Conservation (phyloP, 306 rosid genomes). For the Dalbergia oliveri region DNA sequence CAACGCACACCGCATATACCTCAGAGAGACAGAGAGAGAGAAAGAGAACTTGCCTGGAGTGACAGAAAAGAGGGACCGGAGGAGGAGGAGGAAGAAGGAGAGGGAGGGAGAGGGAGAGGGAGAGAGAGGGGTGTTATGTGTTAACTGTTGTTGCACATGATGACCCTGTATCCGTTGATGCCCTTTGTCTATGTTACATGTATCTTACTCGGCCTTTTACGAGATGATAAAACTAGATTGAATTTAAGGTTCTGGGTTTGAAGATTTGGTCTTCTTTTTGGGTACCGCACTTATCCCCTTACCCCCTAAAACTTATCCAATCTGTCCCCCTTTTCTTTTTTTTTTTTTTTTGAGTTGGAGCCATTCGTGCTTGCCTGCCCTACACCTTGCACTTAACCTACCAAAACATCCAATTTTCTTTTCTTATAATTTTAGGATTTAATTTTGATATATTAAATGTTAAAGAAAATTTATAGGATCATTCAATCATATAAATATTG, state of each 20-base stretch:
- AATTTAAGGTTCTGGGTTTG: slow-evolving; percentile 26
- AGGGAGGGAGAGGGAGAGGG: background rate
- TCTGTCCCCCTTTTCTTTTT: background rate
- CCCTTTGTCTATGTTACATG: background rate
- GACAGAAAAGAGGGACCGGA: slow-evolving; percentile 3
- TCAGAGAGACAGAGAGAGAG: slow-evolving; percentile 24
- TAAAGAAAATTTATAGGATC: too few species aligned
- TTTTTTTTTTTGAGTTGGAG: background rate
- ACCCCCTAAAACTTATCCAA: background rate
- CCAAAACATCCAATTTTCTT: background rate
- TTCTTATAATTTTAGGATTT: background rate
- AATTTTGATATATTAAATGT: too few species aligned
- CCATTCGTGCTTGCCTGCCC: background rate
- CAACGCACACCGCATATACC: background rate
- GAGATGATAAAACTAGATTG: background rate
- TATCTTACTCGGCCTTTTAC: background rate
- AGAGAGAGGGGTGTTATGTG: background rate
- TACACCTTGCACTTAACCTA: background rate
- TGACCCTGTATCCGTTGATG: slow-evolving; percentile 5
- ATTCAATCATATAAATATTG: too few species aligned
- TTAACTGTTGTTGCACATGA: background rate
- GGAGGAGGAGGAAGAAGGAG: background rate
- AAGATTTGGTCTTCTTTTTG: slow-evolving; percentile 8
- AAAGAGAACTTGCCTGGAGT: slow-evolving; percentile 51
- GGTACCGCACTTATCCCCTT: background rate